Conservation (phyloP, 805 yeast species). For the Dipodascus geniculatus region DNA sequence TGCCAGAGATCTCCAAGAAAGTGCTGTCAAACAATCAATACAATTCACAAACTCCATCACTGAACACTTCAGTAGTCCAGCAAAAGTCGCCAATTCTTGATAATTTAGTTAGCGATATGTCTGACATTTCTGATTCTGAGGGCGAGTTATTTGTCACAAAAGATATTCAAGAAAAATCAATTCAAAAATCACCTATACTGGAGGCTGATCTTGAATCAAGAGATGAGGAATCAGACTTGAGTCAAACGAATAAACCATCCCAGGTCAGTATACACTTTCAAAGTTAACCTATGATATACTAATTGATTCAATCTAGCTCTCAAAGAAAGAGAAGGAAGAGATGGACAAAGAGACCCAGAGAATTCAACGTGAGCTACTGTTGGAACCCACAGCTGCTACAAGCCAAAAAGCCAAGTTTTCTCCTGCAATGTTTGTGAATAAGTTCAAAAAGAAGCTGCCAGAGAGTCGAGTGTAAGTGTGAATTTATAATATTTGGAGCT, state of each 20-base stretch:
- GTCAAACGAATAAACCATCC: neutral
- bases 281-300: neutral
- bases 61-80: no score
- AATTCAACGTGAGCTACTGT: slow-evolving; percentile 16
- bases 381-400: slow-evolving; percentile 5
- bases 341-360: slow-evolving; percentile 13
- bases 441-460: slow-evolving; percentile 9
- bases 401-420: neutral
- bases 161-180: neutral
- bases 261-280: neutral
- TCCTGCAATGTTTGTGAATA: neutral
- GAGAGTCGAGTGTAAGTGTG: slow-evolving; percentile 8
- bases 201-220: no score
- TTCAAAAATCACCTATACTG: no score
- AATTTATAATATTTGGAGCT: slow-evolving; percentile 9
- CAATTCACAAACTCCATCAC: no score
- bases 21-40: no score
- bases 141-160: neutral
- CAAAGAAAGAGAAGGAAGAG: slow-evolving; percentile 16
- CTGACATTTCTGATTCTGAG: neutral
- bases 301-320: slow-evolving; percentile 5
- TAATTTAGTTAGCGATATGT: neutral
- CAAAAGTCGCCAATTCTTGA: no score
- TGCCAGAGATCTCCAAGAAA: no score
- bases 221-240: neutral